These are phyloP conservation scores for Alternaria atra DNA, from an alignment of 2,329 filamentous ascomycete genomes.

Conservation along the genomic window DNA sequence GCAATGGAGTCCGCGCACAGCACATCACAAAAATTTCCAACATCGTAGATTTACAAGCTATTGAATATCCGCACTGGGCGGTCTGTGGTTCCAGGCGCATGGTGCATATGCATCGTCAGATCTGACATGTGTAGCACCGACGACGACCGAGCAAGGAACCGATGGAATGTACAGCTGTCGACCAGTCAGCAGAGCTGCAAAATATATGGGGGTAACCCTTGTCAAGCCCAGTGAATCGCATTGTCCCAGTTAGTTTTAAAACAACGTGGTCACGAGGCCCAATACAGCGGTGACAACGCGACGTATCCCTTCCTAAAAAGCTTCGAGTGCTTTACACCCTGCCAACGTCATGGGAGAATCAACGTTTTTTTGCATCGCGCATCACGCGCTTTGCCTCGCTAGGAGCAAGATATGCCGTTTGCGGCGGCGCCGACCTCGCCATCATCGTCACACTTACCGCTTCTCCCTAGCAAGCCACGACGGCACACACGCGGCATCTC, in stretches of 20 bases:
- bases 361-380: neutral
- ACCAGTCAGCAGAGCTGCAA: neutral
- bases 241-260: neutral
- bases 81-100: neutral
- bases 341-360: neutral
- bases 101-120: slow-evolving; percentile 1
- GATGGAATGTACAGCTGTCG: neutral
- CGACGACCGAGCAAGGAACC: neutral
- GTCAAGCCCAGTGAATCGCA: neutral
- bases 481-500: neutral
- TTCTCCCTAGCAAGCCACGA: neutral
- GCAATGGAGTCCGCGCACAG: neutral
- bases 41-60: neutral
- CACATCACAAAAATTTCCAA: neutral
- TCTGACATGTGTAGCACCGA: neutral
- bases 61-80: neutral
- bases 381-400: neutral
- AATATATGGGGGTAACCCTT: neutral
- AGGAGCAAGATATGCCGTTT: neutral
- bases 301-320: neutral
- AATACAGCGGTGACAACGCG: neutral
- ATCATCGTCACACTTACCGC: neutral
- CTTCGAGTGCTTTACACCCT: neutral
- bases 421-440: neutral
- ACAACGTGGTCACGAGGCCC: neutral